Conservation (phyloP, 2,329 filamentous ascomycete species). For the Alternaria incomplexa region DNA sequence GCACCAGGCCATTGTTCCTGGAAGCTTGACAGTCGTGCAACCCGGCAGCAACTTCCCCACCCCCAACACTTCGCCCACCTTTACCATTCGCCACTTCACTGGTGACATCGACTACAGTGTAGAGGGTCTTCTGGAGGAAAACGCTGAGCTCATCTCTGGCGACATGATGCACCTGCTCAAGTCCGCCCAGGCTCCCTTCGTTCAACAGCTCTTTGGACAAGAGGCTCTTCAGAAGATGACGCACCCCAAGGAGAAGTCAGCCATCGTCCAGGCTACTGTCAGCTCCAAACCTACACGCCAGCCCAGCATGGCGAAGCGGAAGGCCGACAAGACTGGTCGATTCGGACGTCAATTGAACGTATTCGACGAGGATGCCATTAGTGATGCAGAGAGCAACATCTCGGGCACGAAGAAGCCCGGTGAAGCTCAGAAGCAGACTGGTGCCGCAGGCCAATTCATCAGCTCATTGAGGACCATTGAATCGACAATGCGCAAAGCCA, state of each 20-base stretch:
- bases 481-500: constrained; percentile 84
- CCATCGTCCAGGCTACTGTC: constrained; percentile 94
- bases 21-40: constrained; percentile 74
- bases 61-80: constrained; percentile 77
- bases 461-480: constrained; percentile 88
- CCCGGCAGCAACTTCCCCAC: constrained; percentile 91
- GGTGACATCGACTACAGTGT: constrained; percentile 95
- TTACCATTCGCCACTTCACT: constrained; percentile 93
- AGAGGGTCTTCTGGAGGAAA: constrained; percentile 88
- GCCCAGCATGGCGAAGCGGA: constrained; percentile 89
- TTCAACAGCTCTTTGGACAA: constrained; percentile 91
- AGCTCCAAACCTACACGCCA: constrained; percentile 93
- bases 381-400: constrained; percentile 48
- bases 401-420: constrained; percentile 50
- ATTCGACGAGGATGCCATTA: constrained; percentile 57
- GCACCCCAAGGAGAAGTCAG: constrained; percentile 88
- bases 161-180: constrained; percentile 95
- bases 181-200: constrained; percentile 85
- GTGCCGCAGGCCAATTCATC: constrained; percentile 90
- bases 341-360: constrained; percentile 50
- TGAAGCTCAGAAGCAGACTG: constrained; percentile 66
- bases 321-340: constrained; percentile 63
- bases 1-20: constrained; percentile 85
- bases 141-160: constrained; percentile 92
- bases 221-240: constrained; percentile 89